phyloP scores from a whole-genome alignment of 331 rosid species.

The Acacia concinna region DNA sequence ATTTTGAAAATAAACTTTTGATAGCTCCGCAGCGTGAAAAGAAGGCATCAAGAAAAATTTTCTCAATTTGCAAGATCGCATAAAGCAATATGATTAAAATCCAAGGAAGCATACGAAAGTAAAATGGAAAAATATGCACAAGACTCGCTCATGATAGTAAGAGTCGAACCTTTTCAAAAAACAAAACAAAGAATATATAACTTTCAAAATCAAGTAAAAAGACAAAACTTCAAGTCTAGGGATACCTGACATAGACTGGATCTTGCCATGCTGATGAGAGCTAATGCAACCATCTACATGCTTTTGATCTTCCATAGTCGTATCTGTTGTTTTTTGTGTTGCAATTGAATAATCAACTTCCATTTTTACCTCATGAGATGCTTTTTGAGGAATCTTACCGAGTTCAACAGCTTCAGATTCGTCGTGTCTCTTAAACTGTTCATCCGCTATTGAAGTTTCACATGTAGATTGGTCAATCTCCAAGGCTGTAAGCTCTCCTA shows the following conservation, averaged over 20 bases:
- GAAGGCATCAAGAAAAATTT: background rate
- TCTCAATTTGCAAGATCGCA: background rate
- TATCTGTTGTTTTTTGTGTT: slow-evolving; percentile 26
- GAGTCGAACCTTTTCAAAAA: background rate
- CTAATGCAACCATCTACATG: background rate
- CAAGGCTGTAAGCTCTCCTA: slow-evolving; percentile 26
- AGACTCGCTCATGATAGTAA: background rate
- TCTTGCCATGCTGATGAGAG: slow-evolving; percentile 24
- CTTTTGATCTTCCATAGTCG: slow-evolving; percentile 40
- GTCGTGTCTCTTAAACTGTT: slow-evolving; percentile 29
- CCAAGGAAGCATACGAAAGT: background rate
- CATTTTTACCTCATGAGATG: slow-evolving; percentile 18
- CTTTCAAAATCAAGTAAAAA: background rate
- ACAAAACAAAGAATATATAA: background rate
- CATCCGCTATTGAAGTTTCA: slow-evolving; percentile 32
- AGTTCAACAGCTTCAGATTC: slow-evolving; percentile 34
- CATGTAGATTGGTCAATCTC: slow-evolving; percentile 27
- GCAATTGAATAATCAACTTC: slow-evolving; percentile 37
- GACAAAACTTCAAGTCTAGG: background rate
- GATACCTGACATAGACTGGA: slow-evolving; percentile 49
- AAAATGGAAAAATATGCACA: background rate
- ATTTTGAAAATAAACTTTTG: background rate
- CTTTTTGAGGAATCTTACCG: slow-evolving; percentile 35
- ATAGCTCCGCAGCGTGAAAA: background rate
- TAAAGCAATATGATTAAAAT: background rate